These are phyloP conservation scores for Lepidium didymum DNA, from an alignment of 345 rosid genomes.

Conservation along the genomic window DNA sequence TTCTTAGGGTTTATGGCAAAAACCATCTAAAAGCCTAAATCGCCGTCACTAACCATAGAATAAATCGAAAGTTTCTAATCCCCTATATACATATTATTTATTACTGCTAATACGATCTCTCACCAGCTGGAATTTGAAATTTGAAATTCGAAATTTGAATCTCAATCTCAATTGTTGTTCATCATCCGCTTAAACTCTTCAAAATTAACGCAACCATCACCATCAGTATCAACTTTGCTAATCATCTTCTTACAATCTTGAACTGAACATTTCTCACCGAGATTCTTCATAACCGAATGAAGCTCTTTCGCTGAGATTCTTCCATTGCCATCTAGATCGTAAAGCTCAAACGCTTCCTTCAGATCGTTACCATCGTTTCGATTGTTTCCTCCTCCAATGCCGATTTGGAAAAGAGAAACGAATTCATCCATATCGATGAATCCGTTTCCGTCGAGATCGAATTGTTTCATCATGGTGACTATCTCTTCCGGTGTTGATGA, in stretches of 20 bases:
- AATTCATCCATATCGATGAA: slow-evolving; percentile 75
- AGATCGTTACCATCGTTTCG: slow-evolving; percentile 34
- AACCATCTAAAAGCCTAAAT: not conserved
- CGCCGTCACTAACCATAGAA: not conserved
- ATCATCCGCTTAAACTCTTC: slow-evolving; percentile 96
- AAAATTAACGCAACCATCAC: slow-evolving; percentile 88
- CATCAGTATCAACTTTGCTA: slow-evolving; percentile 74
- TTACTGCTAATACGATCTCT: not conserved
- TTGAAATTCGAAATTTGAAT: not conserved
- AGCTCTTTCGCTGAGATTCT: slow-evolving; percentile 70
- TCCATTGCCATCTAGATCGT: slow-evolving; percentile 76
- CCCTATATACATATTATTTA: no score
- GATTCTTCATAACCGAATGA: slow-evolving; percentile 62
- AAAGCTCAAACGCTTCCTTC: slow-evolving; percentile 81
- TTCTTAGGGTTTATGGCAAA: not conserved
- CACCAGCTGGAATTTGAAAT: not conserved
- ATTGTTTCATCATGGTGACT: slow-evolving; percentile 50
- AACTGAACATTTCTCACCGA: slow-evolving; percentile 67
- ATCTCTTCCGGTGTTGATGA: slow-evolving; percentile 46
- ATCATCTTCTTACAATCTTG: slow-evolving; percentile 80
- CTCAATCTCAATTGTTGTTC: slow-evolving; percentile 20
- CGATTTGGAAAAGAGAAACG: slow-evolving; percentile 31
- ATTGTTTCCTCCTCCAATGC: not conserved
- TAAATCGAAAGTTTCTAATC: not conserved
- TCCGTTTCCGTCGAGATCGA: slow-evolving; percentile 89